These are phyloP conservation scores for Pythium insidiosum DNA, from an alignment of 352 stramenopile species.

Conservation along the genomic window DNA sequence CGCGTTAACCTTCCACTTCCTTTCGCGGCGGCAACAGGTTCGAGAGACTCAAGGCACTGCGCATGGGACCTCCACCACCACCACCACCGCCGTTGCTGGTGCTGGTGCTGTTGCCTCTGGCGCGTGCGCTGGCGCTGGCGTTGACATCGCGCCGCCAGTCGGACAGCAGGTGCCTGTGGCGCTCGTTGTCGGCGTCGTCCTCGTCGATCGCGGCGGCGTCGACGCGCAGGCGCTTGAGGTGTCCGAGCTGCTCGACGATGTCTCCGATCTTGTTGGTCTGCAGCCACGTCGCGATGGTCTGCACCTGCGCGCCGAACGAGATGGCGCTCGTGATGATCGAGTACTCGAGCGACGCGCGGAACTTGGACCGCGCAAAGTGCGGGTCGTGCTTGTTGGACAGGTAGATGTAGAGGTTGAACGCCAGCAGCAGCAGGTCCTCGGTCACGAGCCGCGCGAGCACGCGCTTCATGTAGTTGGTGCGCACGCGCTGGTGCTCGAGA, in stretches of 20 bases:
- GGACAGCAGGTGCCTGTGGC: too few species aligned
- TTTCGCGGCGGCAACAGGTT: too few species aligned
- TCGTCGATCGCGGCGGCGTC: too few species aligned
- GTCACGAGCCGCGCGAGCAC: conserved; percentile 10
- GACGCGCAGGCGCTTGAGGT: background rate
- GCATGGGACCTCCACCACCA: too few species aligned
- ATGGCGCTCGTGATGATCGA: conserved; percentile 16
- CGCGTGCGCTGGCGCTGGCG: too few species aligned
- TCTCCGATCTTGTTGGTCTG: conserved; percentile 11
- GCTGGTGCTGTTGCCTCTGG: too few species aligned
- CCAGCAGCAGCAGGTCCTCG: conserved; percentile 14
- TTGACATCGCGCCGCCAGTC: too few species aligned
- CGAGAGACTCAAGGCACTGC: too few species aligned
- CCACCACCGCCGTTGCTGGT: too few species aligned
- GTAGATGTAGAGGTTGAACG: conserved; percentile 18
- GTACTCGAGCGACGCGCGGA: conserved; percentile 16
- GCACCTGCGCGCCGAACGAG: conserved; percentile 11
- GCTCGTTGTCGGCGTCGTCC: too few species aligned
- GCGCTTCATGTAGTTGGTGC: conserved; percentile 15
- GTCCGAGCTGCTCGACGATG: conserved; percentile 1
- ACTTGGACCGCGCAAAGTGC: conserved; percentile 8
- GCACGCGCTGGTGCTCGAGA: conserved; percentile 10
- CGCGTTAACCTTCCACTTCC: too few species aligned
- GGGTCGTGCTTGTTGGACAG: conserved; percentile 7
- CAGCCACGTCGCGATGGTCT: conserved; percentile 13